Base-by-base conservation (phyloP, 352 stramenopile species). In the Chrysophaeum taylorii region DNA sequence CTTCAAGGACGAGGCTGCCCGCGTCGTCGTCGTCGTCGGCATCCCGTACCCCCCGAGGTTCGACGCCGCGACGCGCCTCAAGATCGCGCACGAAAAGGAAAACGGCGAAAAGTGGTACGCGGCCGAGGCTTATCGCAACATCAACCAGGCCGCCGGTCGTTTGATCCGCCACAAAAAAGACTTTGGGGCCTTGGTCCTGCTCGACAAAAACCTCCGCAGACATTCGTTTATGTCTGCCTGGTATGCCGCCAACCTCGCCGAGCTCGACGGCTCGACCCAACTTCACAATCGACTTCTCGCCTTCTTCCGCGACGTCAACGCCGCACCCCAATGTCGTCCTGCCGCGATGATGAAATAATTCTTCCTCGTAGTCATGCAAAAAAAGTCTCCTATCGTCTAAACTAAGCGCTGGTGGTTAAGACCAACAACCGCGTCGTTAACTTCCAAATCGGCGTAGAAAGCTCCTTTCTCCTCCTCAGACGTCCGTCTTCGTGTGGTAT, bases 141-240 rank as follows among this genome's bases (percentile, higher is more conserved):
- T 66, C 35, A 66, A 66, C 57, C 57, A 66, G 57, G 57, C 57
- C 15, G 57, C 57, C 12, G 57, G 57, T 18, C 57, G 57, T 5
- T 36, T 66, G 18, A 66, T 66, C 57, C 57, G 57, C 2, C 57
- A 66, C 57, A 14, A 31, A 18, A 66, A 66, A 5, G 57, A 66
- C 57, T 66, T 33, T 36, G 57, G 57, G 9, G 57, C 57, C 12
- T n/a, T 66, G 5, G 57, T 66, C 2, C 57, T 66, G 5, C 57
- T 66, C 2, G 57, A 66, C 57, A 9, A n/a, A 2, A 36, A 9
- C 4, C 57, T 66, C 31, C 5, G 2, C 14, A 43, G 12, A 36
- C 2, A 45, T 31, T n/a, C 57, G 31, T 27, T 66, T 9, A 66
- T 66, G 57, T 66, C 57, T 36, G 57, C 41, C 33, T 66, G 57